Conservation (phyloP, 2,329 filamentous ascomycete genomes). For the Fusarium palustre region DNA sequence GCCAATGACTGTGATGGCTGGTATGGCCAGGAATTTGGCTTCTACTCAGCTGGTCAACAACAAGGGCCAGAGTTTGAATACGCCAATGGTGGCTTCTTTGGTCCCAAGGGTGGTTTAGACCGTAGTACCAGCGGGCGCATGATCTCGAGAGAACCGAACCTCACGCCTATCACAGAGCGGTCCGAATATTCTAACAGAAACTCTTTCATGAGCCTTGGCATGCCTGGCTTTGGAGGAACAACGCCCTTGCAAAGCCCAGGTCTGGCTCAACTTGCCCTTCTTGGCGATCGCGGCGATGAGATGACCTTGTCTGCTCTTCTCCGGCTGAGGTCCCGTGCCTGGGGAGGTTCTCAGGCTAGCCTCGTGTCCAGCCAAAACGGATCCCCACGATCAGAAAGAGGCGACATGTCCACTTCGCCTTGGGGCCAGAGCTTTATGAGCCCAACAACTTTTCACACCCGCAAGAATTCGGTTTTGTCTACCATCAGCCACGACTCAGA, state of each 20-base stretch:
- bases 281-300: conserved; percentile 67
- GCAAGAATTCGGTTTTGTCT: conserved; percentile 65
- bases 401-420: conserved; percentile 61
- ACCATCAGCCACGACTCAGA: conserved; percentile 63
- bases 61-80: conserved; percentile 67
- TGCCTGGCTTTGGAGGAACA: conserved; percentile 55
- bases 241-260: conserved; percentile 74
- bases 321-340: conserved; percentile 79
- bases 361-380: conserved; percentile 67
- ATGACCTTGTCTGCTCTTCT: conserved; percentile 80
- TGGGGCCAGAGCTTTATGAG: conserved; percentile 45
- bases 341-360: conserved; percentile 84
- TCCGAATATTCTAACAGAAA: conserved; percentile 97
- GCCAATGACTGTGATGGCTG: conserved; percentile 93
- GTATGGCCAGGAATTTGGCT: conserved; percentile 96
- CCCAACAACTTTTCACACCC: conserved; percentile 52
- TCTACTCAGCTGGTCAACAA: conserved; percentile 74
- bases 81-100: conserved; percentile 89
- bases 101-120: conserved; percentile 74
- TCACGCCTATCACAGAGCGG: conserved; percentile 95
- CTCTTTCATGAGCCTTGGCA: conserved; percentile 79
- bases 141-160: conserved; percentile 84
- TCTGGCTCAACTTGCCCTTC: conserved; percentile 79
- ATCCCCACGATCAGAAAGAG: conserved; percentile 63
- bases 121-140: conserved; percentile 79